Base-by-base conservation (phyloP, 345 rosid species). In the Gossypium mustelinum region DNA sequence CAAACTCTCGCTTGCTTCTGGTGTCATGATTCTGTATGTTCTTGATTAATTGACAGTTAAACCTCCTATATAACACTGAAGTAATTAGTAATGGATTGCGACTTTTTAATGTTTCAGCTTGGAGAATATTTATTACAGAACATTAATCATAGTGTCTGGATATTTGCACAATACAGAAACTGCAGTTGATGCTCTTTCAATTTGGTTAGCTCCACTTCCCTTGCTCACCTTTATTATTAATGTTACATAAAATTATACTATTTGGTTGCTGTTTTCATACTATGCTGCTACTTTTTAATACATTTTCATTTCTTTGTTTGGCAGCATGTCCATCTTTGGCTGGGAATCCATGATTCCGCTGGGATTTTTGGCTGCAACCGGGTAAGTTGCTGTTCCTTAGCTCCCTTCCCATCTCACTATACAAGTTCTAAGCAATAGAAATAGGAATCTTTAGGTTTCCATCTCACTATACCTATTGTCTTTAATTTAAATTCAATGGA, bases 271-370 rank as follows among this genome's bases (percentile, higher is more conserved):
- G 57, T 70, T 70, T 65, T 11, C 47, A 11, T 51, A 4, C 17
- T 11, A n/a, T 55, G 48, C 63, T 68, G 18, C 47, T 17, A 51
- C 47, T 13, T 48, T 44, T 51, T 27, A 7, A 16, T 69, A 44
- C 54, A 12, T 50, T 41, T 59, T 9, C 11, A 44, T 56, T 50
- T 63, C 17, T 22, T 57, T 9, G 7, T 39, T 76, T 68, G 58
- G 61, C 86, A 85, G 90, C 78, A 73, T 85, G 70, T 75, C 83
- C 62, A 80, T 86, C 55, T 81, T 25, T 70, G 84, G 75, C 68
- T 86, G 90, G 89, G 86, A 88, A 79, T 85, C 88, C 75, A 86
- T 86, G 90, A 84, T 88, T 75, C 84, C 87, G 29, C 86, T 86
- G 29, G 92, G 90, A 75, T 84, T 86, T 82, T 80, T 85, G 74